A percentile compares a stretch with the other conserved stretches of the same genome.
These are phyloP conservation scores for Scalesia atractyloides DNA, from an alignment of 129 eudicot species.

Conservation along the genomic window DNA sequence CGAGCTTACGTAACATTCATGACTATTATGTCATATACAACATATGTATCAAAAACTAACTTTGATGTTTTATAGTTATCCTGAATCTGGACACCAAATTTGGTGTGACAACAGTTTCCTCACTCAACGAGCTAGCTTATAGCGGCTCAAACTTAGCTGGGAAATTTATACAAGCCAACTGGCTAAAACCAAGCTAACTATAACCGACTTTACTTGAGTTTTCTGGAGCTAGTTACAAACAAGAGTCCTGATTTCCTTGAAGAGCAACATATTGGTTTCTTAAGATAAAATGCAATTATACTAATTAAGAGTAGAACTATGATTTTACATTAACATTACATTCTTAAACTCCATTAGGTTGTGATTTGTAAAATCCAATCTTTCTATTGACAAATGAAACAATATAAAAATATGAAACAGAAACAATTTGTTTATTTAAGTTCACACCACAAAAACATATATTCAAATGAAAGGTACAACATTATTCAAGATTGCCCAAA, in stretches of 20 bases:
- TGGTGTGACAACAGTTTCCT: no score
- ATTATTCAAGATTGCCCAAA: neutral
- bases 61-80: no score
- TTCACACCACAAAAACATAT: slow-evolving; percentile 7
- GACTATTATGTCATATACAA: neutral
- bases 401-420: neutral
- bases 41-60: no score
- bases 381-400: neutral
- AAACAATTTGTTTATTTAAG: neutral
- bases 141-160: no score
- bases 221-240: no score
- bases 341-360: neutral
- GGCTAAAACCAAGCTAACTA: no score
- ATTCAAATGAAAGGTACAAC: neutral
- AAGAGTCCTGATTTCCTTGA: no score
- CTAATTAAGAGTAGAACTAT: neutral
- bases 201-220: no score
- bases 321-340: neutral
- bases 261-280: no score
- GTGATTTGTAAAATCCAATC: neutral
- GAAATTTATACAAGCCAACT: no score
- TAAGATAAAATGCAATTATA: neutral
- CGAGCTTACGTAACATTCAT: neutral
- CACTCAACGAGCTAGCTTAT: no score
- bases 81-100: no score